Base-by-base conservation (phyloP, 1,284 basidiomycete genomes). In the Cryptococcus sp. region DNA sequence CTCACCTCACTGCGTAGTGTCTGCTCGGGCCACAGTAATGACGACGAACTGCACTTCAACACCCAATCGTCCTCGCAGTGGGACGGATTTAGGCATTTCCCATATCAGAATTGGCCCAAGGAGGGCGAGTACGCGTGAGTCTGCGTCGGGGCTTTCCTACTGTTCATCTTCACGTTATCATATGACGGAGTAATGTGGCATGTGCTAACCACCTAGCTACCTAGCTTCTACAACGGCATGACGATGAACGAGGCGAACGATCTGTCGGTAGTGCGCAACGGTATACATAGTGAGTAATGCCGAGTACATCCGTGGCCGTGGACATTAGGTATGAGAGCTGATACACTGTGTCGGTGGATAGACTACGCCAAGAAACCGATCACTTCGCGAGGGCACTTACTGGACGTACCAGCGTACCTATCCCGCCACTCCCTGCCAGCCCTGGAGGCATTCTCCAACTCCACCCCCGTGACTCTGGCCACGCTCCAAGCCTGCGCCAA, bases 1-100 rank as follows among this genome's bases (percentile, higher is more conserved):
- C 16, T n/a, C 2, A 35, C n/a, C n/a, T n/a, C 30, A 10, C 13
- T 19, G 0, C 13, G 50, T 51, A 66, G 69, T 22, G 49, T 57
- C 1, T 55, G 64, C 38, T 54, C 65, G 17, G 58, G 50, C 0
- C 60, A 69, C 57, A 64, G 52, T 35, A 66, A 68, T 41, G 73
- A 75, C 62, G 78, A 79, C 52, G 51, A 66, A 39, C 57, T 79
- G 10, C 53, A 69, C 15, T 61, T 79, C 64, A 80, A 80, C 57
- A 78, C 78, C 5, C 78, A 80, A 64, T 65, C 64, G 13, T 74
- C 74, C 20, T 73, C 76, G 8, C 80, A 80, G 51, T 78, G 78
- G 77, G 78, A 80, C 52, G 78, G 78, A 0, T 70, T 78, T 50
- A 58, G 72, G 4, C 78, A 79, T 62, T 75, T 69, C 54, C 66